Conservation (phyloP, 2,329 filamentous ascomycete species). For the Epichloe gansuensis region DNA sequence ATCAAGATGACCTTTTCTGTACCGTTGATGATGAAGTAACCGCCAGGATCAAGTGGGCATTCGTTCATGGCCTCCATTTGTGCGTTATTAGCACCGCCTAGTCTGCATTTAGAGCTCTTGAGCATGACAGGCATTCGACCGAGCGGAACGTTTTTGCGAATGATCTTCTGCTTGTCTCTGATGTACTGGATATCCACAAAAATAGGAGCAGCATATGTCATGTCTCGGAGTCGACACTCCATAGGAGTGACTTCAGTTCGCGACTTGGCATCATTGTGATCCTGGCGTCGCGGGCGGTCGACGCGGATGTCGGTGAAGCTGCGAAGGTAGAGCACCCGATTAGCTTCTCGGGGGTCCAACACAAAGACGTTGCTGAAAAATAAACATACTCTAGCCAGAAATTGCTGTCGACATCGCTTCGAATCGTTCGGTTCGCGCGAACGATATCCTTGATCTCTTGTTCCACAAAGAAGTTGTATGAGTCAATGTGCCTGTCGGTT, state of each 20-base stretch:
- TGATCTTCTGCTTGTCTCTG: constrained; percentile 62
- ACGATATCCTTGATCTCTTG: constrained; percentile 96
- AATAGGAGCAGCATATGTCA: constrained; percentile 95
- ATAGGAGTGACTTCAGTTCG: constrained; percentile 76
- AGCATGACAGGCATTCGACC: constrained; percentile 95
- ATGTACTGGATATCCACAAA: constrained; percentile 86
- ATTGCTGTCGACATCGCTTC: constrained; percentile 82
- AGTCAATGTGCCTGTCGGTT: constrained; percentile 64
- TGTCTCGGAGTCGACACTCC: constrained; percentile 89
- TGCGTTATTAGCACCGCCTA: constrained; percentile 69
- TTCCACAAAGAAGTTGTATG: constrained; percentile 96
- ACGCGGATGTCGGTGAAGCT: constrained; percentile 80
- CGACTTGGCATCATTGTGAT: constrained; percentile 58
- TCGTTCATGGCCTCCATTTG: constrained; percentile 91
- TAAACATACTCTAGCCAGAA: constrained; percentile 65
- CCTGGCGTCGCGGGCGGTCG: constrained; percentile 64
- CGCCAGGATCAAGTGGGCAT: constrained; percentile 88
- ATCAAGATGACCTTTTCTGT: constrained; percentile 98
- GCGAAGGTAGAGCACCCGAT: constrained; percentile 8
- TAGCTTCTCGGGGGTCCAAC: background rate
- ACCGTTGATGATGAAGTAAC: constrained; percentile 94
- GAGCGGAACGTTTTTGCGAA: constrained; percentile 65
- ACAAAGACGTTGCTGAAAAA: constrained; percentile 9
- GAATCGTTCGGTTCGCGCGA: constrained; percentile 74
- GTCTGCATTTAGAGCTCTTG: constrained; percentile 82